phyloP scores from a whole-genome alignment of 345 rosid species.

The Pseudoturritis turrita region DNA sequence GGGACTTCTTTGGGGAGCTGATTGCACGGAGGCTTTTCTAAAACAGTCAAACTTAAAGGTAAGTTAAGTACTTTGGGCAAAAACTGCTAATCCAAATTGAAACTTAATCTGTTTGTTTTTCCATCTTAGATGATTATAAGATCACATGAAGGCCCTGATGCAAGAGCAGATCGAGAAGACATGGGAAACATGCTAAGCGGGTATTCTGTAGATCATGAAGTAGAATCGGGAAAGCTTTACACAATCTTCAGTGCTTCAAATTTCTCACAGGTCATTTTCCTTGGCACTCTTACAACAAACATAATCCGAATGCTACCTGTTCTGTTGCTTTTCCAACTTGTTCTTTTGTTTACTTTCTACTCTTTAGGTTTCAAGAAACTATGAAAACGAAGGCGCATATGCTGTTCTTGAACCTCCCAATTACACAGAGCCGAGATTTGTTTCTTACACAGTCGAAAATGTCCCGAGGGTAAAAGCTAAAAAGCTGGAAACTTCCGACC shows the following conservation, averaged over 20 bases:
- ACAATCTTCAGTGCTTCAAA: conserved; percentile 40
- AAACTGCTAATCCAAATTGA: neutral
- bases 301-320: neutral
- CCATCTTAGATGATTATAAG: conserved; percentile 37
- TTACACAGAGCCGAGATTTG: conserved; percentile 35
- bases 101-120: neutral
- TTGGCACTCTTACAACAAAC: neutral
- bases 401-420: conserved; percentile 42
- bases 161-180: conserved; percentile 36
- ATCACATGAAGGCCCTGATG: conserved; percentile 44
- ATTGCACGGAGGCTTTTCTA: conserved; percentile 39
- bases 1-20: conserved; percentile 47
- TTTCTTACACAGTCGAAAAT: conserved; percentile 35
- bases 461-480: conserved; percentile 29
- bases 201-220: conserved; percentile 40
- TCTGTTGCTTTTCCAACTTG: neutral
- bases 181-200: conserved; percentile 39
- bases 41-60: conserved; percentile 39
- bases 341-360: neutral
- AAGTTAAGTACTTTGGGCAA: neutral
- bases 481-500: neutral
- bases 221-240: conserved; percentile 38
- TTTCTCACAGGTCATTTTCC: conserved; percentile 31
- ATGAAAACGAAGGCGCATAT: conserved; percentile 38
- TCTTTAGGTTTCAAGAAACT: conserved; percentile 34